Base-by-base conservation (phyloP, 768 basidiomycete genomes). In the Naganishia onofrii region DNA sequence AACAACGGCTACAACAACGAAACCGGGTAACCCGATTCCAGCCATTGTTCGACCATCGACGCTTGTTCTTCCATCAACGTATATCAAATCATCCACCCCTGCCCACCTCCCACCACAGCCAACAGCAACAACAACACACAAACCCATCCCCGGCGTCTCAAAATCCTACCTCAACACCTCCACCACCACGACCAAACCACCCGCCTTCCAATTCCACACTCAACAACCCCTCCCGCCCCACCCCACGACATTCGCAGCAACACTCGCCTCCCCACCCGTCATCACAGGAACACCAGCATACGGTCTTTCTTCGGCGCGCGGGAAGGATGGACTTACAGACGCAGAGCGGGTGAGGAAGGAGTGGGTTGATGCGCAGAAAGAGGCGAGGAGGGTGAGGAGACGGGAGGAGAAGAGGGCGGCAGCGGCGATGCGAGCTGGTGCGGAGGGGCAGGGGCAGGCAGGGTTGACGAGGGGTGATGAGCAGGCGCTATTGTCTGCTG, bases 291-390 rank as follows among this genome's bases (percentile, higher is more conserved):
- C 65, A 21, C 65, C 65, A 17, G 46, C 52, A 10, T 66, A 66
- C 52, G 65, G 65, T 7, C 65, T 66, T 12, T 66, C 65, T 34
- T 51, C 48, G 19, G 32, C 46, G 70, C 46, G 74, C 71, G 57
- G 71, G 54, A 38, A 70, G 51, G 58, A 70, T 44, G 74, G 70
- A 2, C 36, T 77, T 52, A 76, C 75, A 0, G 76, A 78, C 38
- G 90, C 89, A 17, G 91, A 93, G 80, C 85, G 86, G 67, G 86
- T 86, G 8, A 87, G 84, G 70, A 82, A 83, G 26, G 87, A 86
- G 29, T 88, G 94, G 2, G 90, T 92, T 0, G 84, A 84, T 38
- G 90, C 93, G 76, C 89, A 86, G 75, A 90, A 93, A 71, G 84
- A 85, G 2, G 75, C 93, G 57, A 92, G 91, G 84, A 91, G 89